phyloP scores from a whole-genome alignment of 495 filamentous ascomycete species.

The Xylaria acuta region DNA sequence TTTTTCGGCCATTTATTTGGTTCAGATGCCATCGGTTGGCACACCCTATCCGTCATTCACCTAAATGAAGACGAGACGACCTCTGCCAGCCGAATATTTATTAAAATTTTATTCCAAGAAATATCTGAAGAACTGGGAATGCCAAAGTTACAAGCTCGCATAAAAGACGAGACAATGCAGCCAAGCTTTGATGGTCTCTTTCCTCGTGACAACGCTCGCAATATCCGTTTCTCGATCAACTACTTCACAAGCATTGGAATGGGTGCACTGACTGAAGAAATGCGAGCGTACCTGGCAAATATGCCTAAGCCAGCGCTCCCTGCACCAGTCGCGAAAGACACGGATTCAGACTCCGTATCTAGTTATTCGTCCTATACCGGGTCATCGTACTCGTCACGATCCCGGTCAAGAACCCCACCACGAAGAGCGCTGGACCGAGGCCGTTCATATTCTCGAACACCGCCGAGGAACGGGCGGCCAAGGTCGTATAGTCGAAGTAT shows the following conservation, averaged over 20 bases:
- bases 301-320: conserved; percentile 77
- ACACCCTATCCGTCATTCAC: conserved; percentile 81
- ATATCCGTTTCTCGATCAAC: conserved; percentile 97
- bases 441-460: conserved; percentile 51
- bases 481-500: conserved; percentile 50
- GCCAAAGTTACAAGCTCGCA: conserved; percentile 72
- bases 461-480: conserved; percentile 42
- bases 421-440: conserved; percentile 38
- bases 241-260: conserved; percentile 98
- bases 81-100: conserved; percentile 92
- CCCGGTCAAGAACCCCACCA: conserved; percentile 47
- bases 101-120: conserved; percentile 97
- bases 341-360: conserved; percentile 67
- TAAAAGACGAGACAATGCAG: conserved; percentile 78
- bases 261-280: conserved; percentile 91
- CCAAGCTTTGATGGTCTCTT: conserved; percentile 87
- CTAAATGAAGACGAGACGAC: conserved; percentile 98
- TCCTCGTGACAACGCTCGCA: conserved; percentile 83
- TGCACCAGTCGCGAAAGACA: conserved; percentile 63
- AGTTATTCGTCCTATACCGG: conserved; percentile 70
- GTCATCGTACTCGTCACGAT: conserved; percentile 61
- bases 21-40: conserved; percentile 89
- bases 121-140: conserved; percentile 86
- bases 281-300: conserved; percentile 89
- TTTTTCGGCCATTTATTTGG: conserved; percentile 93